Evolutionary conservation across 2,329 filamentous ascomycete species (phyloP), one percentile per base, ranked within the genome.

Genomic region (Cladosporium sp.): DNA sequence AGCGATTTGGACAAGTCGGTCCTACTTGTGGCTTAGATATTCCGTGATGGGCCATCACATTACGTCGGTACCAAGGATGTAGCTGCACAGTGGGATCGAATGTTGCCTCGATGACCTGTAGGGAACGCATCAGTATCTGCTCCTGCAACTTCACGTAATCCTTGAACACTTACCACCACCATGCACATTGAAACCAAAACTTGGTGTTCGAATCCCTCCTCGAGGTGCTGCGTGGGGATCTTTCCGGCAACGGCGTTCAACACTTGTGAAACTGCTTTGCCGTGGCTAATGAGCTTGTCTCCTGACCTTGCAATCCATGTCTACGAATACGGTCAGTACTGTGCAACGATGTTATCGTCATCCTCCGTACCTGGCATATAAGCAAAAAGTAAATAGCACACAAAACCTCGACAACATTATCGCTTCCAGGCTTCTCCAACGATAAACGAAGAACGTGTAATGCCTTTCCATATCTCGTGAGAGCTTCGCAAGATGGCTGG

Each of bases 341-440:
- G 17, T 7, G 37, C 4, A 12, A 22, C 10, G 17, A 13, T 9
- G 19, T 10, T 9, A 19, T 22, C 3, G 6, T 20, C 17, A 24
- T 22, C 5, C 19, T 12, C 36, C 58, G 13, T 44, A 60, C 60
- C 39, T 62, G 58, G 17, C 58, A 60, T 15, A 62, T 50, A 15
- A 58, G 17, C 15, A 62, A 32, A 12, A 62, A 42, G 52, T 61
- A 59, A 10, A 60, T 52, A 1, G 60, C 58, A 47, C 56, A 60
- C 3, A 62, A 34, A 10, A 51, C 50, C 36, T 58, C 60, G 1
- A 51, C 36, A 4, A 60, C 35, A 3, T 47, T 51, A 3, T 54
- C 53, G 9, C 10, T 34, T 12, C 10, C 20, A 1, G 52, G 37
- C 35, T 50, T 25, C 20, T 61, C 35, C 34, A 60, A 28, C 2